Evolutionary conservation across 2,329 filamentous ascomycete genomes (phyloP).

Genomic region (Fusarium domesticum): DNA sequence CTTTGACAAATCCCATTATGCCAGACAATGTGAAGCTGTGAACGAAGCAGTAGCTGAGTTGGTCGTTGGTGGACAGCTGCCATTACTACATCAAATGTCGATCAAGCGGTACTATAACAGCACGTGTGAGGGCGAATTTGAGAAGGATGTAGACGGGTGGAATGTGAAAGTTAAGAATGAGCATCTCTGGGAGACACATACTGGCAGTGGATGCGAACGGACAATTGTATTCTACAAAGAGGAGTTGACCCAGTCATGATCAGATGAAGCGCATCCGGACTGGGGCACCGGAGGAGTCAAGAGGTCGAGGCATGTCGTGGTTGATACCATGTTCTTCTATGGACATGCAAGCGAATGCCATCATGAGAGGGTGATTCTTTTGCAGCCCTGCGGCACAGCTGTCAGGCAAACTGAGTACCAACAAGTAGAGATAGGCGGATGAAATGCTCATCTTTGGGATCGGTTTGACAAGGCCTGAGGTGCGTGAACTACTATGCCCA

Average conservation of each 20-base stretch:
- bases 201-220: neutral
- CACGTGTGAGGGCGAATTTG: neutral
- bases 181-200: neutral
- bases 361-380: neutral
- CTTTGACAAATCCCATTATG: fast-evolving
- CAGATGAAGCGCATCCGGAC: neutral
- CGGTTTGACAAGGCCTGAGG: too few species aligned
- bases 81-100: conserved; percentile 6
- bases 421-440: neutral
- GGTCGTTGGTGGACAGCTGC: neutral
- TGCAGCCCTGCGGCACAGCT: neutral
- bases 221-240: neutral
- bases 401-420: neutral
- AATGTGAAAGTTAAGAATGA: neutral
- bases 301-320: too few species aligned
- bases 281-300: too few species aligned
- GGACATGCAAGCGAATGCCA: neutral
- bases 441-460: too few species aligned
- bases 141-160: conserved; percentile 2
- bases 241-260: neutral
- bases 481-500: too few species aligned
- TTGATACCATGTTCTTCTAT: neutral
- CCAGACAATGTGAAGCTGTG: neutral
- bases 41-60: neutral
- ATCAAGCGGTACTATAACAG: neutral